Evolutionary conservation across 2,329 filamentous ascomycete genomes (phyloP), one percentile per base, ranked within the genome.

Genomic region (Lasiodiplodia sp.): DNA sequence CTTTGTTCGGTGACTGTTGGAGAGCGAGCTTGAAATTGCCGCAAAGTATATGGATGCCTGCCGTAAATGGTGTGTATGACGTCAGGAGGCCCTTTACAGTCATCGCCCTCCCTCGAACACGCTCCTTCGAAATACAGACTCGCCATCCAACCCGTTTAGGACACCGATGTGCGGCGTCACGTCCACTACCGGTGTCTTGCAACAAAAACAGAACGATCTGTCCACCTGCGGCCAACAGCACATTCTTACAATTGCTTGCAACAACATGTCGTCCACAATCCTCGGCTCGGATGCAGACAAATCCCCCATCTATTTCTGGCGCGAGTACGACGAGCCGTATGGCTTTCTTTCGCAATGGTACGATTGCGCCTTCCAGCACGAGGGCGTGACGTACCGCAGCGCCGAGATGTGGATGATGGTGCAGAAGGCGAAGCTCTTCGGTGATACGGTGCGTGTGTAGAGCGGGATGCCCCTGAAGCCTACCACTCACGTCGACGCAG

Each of bases 331-430:
- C 68, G 71, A 78, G 0, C 74, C 78, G 2, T 79, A 84, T 38
- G 87, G 87, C 51, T 89, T 84, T 77, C 81, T 91, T n/a, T 88
- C 85, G 0, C 88, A 91, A 78, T 91, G 88, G 88, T 88, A 87
- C 73, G 73, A 79, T 63, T 83, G 79, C 21, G 77, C 82, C 2
- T 91, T 89, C 72, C 56, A 73, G 1, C 72, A 71, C 21, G 79
- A 74, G 47, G 73, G 77, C 56, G 70, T 76, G 66, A 77, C 68
- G 62, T 83, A 83, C 70, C 70, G 71, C 4, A 80, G 77, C 1
- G 77, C 81, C 16, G 82, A 84, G 72, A 82, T 82, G 81, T 83
- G 80, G 79, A 84, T 84, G 82, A 84, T 83, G 82, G 76, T 82
- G n/a, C 74, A 78, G 21, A 83, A 84, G 69, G 81, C 82, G 38